Conservation (phyloP, 208 protist genomes). For the Naegleria lovaniensis region DNA sequence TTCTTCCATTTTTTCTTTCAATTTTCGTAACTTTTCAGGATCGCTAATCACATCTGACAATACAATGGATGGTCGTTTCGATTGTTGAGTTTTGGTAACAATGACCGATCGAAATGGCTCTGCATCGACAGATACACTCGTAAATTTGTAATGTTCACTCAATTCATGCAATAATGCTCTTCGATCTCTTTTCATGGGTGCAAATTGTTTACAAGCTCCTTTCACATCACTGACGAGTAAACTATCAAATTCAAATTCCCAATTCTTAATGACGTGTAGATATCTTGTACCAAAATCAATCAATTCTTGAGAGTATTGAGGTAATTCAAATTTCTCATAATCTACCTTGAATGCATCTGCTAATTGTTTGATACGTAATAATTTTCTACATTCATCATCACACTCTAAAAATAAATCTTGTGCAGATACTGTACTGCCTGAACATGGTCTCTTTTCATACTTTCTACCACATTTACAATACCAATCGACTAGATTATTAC, state of each 20-base stretch:
- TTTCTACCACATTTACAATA: neutral
- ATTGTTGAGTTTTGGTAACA: neutral
- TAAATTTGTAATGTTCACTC: neutral
- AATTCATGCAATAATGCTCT: neutral
- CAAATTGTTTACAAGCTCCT: neutral
- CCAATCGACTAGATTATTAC: neutral
- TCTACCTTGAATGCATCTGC: conserved; percentile 6
- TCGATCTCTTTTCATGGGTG: neutral
- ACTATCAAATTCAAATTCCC: neutral
- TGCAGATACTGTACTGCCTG: too few species aligned
- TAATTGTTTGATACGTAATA: neutral
- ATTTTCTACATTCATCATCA: neutral
- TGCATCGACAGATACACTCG: neutral
- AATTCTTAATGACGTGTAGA: neutral
- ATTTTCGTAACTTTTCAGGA: neutral
- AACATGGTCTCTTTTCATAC: neutral
- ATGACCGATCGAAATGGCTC: neutral
- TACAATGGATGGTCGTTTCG: neutral
- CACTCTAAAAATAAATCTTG: neutral
- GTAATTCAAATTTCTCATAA: conserved; percentile 7
- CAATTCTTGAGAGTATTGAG: neutral
- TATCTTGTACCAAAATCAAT: neutral
- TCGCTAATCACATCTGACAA: neutral
- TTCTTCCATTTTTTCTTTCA: neutral
- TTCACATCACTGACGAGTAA: neutral